Conservation (phyloP, 2,329 filamentous ascomycete genomes). For the Fusarium fracticaudum region DNA sequence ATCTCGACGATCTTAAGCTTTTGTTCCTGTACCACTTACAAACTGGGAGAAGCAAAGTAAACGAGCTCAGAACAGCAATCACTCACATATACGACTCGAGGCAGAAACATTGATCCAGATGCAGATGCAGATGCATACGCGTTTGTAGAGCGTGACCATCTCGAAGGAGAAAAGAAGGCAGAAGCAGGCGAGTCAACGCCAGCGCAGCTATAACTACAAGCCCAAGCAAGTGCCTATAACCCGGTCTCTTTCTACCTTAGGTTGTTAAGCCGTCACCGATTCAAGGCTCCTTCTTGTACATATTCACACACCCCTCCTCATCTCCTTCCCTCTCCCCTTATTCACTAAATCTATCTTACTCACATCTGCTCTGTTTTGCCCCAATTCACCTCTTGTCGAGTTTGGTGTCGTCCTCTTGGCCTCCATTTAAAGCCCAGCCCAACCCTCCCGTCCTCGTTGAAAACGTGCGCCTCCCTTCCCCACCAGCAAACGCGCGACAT, state of each 20-base stretch:
- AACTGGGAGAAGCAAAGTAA: constrained; percentile 13
- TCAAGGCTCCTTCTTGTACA: constrained; percentile 22
- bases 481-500: constrained; percentile 37
- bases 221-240: constrained; percentile 8
- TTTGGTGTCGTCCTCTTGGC: constrained; percentile 5
- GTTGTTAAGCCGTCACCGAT: constrained; percentile 13
- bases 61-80: constrained; percentile 6
- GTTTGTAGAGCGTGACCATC: constrained; percentile 3
- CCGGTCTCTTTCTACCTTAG: constrained; percentile 10
- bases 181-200: constrained; percentile 27
- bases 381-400: constrained; percentile 11
- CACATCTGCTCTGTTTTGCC: constrained; percentile 5
- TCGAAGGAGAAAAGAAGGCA: constrained; percentile 7
- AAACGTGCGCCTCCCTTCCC: constrained; percentile 6
- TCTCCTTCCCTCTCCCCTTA: neutral
- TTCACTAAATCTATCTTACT: constrained; percentile 15
- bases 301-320: constrained; percentile 23
- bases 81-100: constrained; percentile 11
- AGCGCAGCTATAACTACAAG: constrained; percentile 21
- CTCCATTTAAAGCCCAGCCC: constrained; percentile 12
- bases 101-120: constrained; percentile 18
- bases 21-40: constrained; percentile 12
- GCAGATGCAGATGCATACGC: constrained; percentile 20
- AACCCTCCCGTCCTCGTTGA: constrained; percentile 10
- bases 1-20: neutral